These are phyloP conservation scores for Phyllosticta citriasiana DNA, from an alignment of 2,329 filamentous ascomycete species.

Conservation along the genomic window DNA sequence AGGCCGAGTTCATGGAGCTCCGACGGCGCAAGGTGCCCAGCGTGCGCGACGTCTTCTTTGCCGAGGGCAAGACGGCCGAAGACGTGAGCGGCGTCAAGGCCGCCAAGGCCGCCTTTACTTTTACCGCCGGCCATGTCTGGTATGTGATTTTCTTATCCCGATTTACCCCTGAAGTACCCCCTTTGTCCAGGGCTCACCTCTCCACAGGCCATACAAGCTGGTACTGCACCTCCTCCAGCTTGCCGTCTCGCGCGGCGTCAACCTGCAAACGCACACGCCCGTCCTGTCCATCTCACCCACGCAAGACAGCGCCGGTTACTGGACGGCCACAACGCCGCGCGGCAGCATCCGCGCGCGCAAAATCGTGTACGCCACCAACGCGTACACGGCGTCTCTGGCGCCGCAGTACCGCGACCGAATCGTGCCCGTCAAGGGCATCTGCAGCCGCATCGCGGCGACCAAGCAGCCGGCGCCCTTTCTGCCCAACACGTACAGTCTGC, in stretches of 20 bases:
- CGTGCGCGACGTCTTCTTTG: conserved; percentile 15
- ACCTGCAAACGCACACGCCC: conserved; percentile 19
- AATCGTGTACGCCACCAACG: conserved; percentile 21
- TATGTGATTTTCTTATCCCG: not conserved
- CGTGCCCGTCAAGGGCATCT: conserved; percentile 23
- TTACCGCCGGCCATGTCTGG: conserved; percentile 7
- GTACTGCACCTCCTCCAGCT: conserved; percentile 16
- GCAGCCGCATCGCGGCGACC: conserved; percentile 12
- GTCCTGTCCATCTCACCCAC: conserved; percentile 10
- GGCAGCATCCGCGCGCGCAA: conserved; percentile 15
- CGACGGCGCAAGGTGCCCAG: conserved; percentile 8
- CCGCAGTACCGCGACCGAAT: conserved; percentile 29
- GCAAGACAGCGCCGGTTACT: conserved; percentile 1
- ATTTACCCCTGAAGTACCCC: conserved; percentile 11
- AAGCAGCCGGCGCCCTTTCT: conserved; percentile 15
- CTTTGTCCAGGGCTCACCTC: conserved; percentile 9
- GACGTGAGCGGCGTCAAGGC: conserved; percentile 15
- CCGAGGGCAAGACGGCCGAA: conserved; percentile 11
- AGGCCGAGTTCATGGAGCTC: conserved; percentile 9
- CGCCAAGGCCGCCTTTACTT: conserved; percentile 16
- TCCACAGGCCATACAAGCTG: conserved; percentile 20
- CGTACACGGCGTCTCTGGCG: conserved; percentile 19
- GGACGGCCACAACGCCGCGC: conserved; percentile 15
- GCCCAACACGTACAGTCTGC: conserved; percentile 18
- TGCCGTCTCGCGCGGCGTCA: conserved; percentile 14